phyloP scores from a whole-genome alignment of 768 basidiomycete genomes.

The Flagelloscypha sp. region DNA sequence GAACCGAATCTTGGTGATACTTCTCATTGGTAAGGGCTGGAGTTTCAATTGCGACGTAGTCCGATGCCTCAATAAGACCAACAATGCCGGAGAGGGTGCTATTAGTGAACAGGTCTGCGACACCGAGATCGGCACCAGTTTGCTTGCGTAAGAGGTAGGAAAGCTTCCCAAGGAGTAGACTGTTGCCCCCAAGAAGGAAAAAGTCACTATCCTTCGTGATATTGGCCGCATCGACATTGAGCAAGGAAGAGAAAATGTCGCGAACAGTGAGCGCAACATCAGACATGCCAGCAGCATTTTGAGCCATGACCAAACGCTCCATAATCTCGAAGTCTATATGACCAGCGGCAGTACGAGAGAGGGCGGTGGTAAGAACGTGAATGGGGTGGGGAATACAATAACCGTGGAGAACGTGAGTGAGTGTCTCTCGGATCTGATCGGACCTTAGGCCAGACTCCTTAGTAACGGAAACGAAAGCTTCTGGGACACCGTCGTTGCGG shows the following conservation, averaged over 20 bases:
- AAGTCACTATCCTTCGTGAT: slow-evolving; percentile 31
- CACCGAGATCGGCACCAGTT: slow-evolving; percentile 26
- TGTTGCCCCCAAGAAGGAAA: slow-evolving; percentile 37
- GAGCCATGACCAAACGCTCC: slow-evolving; percentile 17
- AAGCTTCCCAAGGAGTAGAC: slow-evolving; percentile 37
- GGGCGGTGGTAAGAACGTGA: slow-evolving; percentile 21
- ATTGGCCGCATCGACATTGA: slow-evolving; percentile 21
- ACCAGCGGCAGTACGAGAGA: slow-evolving; percentile 15
- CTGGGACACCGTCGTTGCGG: slow-evolving; percentile 23
- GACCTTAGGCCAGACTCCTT: slow-evolving; percentile 12
- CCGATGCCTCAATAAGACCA: slow-evolving; percentile 23
- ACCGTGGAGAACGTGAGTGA: slow-evolving; percentile 25
- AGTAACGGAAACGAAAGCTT: slow-evolving; percentile 29
- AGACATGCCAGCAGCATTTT: slow-evolving; percentile 19
- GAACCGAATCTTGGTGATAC: slow-evolving; percentile 4
- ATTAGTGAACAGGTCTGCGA: slow-evolving; percentile 32
- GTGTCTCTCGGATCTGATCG: slow-evolving; percentile 12
- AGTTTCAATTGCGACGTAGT: slow-evolving; percentile 7
- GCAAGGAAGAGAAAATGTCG: slow-evolving; percentile 26
- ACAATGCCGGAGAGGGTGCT: slow-evolving; percentile 36
- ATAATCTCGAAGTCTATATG: slow-evolving; percentile 24
- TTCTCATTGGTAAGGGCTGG: slow-evolving; percentile 3
- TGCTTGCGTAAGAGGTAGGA: slow-evolving; percentile 32
- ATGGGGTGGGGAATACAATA: slow-evolving; percentile 31
- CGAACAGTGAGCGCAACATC: slow-evolving; percentile 25